These are phyloP conservation scores for Yamadazyma membranifaciens DNA, from an alignment of 1,139 yeast species.

Conservation along the genomic window DNA sequence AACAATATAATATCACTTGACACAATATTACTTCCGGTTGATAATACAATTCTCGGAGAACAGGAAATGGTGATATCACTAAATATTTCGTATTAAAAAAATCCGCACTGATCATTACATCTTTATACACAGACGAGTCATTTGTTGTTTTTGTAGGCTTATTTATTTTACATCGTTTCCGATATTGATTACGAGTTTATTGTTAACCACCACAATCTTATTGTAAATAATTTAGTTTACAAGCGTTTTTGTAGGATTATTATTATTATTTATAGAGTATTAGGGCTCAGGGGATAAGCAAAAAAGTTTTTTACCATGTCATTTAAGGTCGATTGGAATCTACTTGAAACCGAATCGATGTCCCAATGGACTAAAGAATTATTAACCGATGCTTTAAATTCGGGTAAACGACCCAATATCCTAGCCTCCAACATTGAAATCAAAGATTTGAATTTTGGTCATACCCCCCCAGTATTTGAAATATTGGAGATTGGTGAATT, in stretches of 20 bases:
- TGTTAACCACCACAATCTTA: no score
- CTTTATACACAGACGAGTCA: no score
- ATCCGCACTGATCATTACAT: no score
- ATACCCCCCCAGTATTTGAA: slow-evolving; percentile 74
- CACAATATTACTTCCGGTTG: no score
- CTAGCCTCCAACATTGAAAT: slow-evolving; percentile 73
- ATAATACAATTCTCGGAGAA: no score
- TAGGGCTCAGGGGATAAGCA: neutral
- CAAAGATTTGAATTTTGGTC: slow-evolving; percentile 75
- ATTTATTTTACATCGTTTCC: no score
- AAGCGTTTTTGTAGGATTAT: neutral
- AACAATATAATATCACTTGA: no score
- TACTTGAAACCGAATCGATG: slow-evolving; percentile 69
- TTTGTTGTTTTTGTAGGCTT: no score
- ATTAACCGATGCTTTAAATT: slow-evolving; percentile 74
- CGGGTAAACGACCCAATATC: slow-evolving; percentile 72
- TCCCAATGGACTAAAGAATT: slow-evolving; percentile 66
- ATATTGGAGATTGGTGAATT: slow-evolving; percentile 84
- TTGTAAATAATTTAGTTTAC: no score
- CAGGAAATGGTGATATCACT: no score
- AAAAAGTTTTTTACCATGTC: slow-evolving; percentile 50
- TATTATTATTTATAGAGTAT: neutral
- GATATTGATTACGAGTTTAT: no score
- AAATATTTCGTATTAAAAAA: no score
- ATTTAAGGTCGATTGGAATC: slow-evolving; percentile 75